Percentiles rank a stretch among this genome's conserved stretches.
Evolutionary conservation across 345 rosid species (phyloP).

Genomic region (Aurinia saxatilis): DNA sequence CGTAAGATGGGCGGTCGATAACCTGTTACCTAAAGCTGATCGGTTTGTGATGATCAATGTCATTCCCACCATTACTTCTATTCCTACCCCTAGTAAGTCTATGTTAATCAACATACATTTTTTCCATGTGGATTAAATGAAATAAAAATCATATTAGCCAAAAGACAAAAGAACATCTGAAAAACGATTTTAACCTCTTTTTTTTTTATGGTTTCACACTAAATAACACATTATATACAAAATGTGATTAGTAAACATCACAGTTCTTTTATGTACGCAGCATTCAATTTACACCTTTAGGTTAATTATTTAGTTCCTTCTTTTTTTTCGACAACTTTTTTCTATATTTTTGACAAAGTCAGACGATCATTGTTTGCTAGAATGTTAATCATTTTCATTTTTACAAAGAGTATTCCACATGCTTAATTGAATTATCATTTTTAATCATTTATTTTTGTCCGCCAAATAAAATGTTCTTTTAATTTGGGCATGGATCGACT

Average conservation of each 20-base stretch:
- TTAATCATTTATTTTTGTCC: background rate
- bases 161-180: background rate
- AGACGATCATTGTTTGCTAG: too few species aligned
- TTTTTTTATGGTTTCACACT: too few species aligned
- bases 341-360: too few species aligned
- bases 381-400: background rate
- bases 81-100: conserved; percentile 69
- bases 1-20: conserved; percentile 67
- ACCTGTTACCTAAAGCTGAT: conserved; percentile 40
- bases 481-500: background rate
- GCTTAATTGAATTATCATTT: background rate
- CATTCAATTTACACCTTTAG: too few species aligned
- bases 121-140: too few species aligned
- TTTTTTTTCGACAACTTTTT: too few species aligned
- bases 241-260: too few species aligned
- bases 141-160: background rate
- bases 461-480: too few species aligned
- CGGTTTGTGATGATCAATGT: conserved; percentile 62
- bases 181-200: background rate
- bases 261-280: too few species aligned
- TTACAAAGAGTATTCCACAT: background rate
- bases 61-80: conserved; percentile 50
- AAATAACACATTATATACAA: background rate
- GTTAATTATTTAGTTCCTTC: too few species aligned
- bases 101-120: background rate